Percentiles rank a stretch among this genome's conserved stretches.
Conservation (phyloP, 1,284 basidiomycete genomes). For the Fomitopsis palustris region DNA sequence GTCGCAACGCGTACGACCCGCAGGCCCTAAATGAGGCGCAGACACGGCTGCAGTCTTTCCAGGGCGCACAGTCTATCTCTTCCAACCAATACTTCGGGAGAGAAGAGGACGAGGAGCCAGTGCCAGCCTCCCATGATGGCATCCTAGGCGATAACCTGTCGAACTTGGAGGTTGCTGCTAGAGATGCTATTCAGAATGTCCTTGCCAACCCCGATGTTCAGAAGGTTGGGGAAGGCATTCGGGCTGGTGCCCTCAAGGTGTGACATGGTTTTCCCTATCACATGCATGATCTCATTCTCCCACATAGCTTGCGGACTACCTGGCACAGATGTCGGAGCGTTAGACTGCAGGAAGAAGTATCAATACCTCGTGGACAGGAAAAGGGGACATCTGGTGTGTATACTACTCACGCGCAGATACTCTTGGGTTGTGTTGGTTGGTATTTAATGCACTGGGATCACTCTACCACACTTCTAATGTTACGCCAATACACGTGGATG, state of each 20-base stretch:
- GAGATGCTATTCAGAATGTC: slow-evolving; percentile 76
- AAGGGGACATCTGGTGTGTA: background rate
- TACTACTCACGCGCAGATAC: background rate
- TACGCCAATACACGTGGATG: background rate
- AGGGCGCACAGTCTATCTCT: slow-evolving; percentile 91
- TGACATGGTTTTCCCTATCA: slow-evolving; percentile 21
- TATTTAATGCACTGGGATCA: background rate
- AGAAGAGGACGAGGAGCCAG: slow-evolving; percentile 74
- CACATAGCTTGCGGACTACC: slow-evolving; percentile 69
- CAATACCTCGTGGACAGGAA: background rate
- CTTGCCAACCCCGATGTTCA: slow-evolving; percentile 91
- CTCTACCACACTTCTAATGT: background rate
- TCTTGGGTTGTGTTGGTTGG: background rate
- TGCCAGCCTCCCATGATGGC: slow-evolving; percentile 38
- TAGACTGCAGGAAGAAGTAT: slow-evolving; percentile 9
- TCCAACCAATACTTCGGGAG: slow-evolving; percentile 95
- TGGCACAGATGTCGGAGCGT: slow-evolving; percentile 72
- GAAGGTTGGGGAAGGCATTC: slow-evolving; percentile 80
- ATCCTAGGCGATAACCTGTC: slow-evolving; percentile 68
- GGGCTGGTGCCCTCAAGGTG: slow-evolving; percentile 85
- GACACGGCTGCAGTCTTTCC: slow-evolving; percentile 79
- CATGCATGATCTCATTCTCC: slow-evolving; percentile 5
- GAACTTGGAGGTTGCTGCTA: slow-evolving; percentile 73
- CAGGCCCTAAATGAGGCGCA: slow-evolving; percentile 74
- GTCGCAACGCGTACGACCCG: slow-evolving; percentile 86